phyloP scores from a whole-genome alignment of 305 asterid genomes.

The Solanum hybrid region DNA sequence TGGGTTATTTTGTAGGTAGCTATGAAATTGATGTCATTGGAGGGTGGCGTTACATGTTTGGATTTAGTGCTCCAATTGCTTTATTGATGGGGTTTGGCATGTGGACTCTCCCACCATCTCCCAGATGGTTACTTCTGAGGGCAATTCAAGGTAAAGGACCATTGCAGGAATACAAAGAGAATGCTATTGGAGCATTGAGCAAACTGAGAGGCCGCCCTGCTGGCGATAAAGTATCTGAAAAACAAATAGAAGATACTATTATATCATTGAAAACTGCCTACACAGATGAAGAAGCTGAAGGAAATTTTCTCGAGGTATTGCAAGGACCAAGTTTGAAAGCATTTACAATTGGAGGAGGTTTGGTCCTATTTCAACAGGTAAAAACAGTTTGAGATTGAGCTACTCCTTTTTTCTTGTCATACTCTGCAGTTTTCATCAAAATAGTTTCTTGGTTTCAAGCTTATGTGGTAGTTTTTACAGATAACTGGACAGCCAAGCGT shows the following conservation, averaged over 20 bases:
- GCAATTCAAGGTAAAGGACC: conserved; percentile 86
- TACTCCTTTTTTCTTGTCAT: not conserved
- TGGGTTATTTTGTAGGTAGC: conserved; percentile 84
- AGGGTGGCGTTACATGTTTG: conserved; percentile 98
- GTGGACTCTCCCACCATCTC: conserved; percentile 92
- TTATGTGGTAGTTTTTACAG: conserved; percentile 25
- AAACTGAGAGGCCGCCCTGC: conserved; percentile 70
- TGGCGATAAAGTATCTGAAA: conserved; percentile 61
- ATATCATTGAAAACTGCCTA: conserved; percentile 69
- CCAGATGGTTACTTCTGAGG: conserved; percentile 93
- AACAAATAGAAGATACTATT: conserved; percentile 72
- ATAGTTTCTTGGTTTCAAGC: not conserved
- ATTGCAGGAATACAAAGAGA: conserved; percentile 74
- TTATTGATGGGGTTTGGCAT: conserved; percentile 82
- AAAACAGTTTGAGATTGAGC: conserved; percentile 5
- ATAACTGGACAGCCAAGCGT: conserved; percentile 99
- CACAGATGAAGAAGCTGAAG: conserved; percentile 62
- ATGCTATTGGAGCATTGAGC: conserved; percentile 64
- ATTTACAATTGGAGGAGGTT: conserved; percentile 87
- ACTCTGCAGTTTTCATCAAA: not conserved
- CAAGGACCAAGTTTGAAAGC: conserved; percentile 93
- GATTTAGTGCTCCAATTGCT: conserved; percentile 79
- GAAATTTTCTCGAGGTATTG: conserved; percentile 61
- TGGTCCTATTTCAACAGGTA: conserved; percentile 98
- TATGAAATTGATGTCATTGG: conserved; percentile 64